Percentiles rank a stretch among this genome's conserved stretches.
Evolutionary conservation across 140 eudicot genomes (phyloP).

Genomic region (Anethum foeniculum): DNA sequence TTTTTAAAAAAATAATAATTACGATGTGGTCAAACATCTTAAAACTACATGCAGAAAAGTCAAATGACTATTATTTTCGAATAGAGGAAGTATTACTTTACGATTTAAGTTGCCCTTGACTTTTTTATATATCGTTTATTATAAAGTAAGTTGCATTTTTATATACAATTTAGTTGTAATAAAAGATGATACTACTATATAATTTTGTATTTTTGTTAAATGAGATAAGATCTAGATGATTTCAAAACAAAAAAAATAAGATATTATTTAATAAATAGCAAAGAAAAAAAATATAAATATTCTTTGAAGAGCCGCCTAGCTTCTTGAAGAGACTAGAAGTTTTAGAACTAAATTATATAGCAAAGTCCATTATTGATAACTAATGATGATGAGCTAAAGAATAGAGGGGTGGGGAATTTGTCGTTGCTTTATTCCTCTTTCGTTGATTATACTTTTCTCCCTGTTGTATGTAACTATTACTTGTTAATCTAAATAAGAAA

Average conservation of each 20-base stretch:
- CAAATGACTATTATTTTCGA: no score
- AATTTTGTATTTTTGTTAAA: no score
- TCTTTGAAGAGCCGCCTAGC: neutral
- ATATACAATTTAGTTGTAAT: neutral
- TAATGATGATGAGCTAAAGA: neutral
- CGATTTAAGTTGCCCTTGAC: no score
- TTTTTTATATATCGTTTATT: no score
- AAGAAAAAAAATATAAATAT: no score
- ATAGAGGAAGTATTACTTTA: no score
- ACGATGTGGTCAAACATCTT: no score
- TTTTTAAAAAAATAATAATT: no score
- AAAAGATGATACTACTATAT: no score
- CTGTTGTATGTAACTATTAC: neutral
- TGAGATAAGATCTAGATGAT: neutral
- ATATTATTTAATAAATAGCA: no score
- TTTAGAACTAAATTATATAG: neutral
- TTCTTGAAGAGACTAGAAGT: neutral
- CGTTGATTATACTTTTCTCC: neutral
- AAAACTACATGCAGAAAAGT: no score
- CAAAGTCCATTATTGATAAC: neutral
- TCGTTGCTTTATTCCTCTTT: neutral
- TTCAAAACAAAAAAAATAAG: no score
- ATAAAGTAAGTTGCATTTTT: neutral
- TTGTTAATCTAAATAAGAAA: neutral
- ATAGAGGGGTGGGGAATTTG: neutral